These are phyloP conservation scores for Rhinocladiella similis DNA, from an alignment of 2,329 filamentous ascomycete genomes.

Conservation along the genomic window DNA sequence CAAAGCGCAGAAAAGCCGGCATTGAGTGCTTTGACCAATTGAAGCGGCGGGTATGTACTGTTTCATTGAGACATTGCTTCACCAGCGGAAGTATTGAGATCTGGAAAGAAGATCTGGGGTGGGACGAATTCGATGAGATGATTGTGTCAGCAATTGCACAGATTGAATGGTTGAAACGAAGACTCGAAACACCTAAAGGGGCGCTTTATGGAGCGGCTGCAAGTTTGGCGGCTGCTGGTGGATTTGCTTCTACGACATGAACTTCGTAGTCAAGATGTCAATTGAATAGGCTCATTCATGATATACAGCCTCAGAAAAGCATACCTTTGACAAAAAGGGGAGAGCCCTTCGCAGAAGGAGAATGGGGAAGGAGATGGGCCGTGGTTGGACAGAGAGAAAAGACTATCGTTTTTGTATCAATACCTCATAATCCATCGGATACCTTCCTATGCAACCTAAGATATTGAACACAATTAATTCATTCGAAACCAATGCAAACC, in stretches of 20 bases:
- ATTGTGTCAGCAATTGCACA: conserved; percentile 10
- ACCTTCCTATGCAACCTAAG: too few species aligned
- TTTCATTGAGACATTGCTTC: conserved; percentile 1
- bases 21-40: conserved; percentile 4
- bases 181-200: neutral
- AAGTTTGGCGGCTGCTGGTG: conserved; percentile 35
- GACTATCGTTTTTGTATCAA: too few species aligned
- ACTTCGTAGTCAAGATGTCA: too few species aligned
- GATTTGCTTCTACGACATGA: conserved; percentile 44
- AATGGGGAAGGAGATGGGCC: too few species aligned
- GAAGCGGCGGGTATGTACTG: neutral
- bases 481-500: too few species aligned
- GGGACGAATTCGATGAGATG: conserved; percentile 6
- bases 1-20: neutral
- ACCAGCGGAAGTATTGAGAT: conserved; percentile 3
- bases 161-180: conserved; percentile 5
- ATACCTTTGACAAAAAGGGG: too few species aligned
- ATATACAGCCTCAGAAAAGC: too few species aligned
- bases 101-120: neutral
- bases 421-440: too few species aligned
- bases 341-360: too few species aligned
- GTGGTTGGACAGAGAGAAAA: too few species aligned
- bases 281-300: too few species aligned
- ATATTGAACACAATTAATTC: too few species aligned
- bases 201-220: conserved; percentile 41